These are phyloP conservation scores for Suillus lakei DNA, from an alignment of 768 basidiomycete species.

Conservation along the genomic window DNA sequence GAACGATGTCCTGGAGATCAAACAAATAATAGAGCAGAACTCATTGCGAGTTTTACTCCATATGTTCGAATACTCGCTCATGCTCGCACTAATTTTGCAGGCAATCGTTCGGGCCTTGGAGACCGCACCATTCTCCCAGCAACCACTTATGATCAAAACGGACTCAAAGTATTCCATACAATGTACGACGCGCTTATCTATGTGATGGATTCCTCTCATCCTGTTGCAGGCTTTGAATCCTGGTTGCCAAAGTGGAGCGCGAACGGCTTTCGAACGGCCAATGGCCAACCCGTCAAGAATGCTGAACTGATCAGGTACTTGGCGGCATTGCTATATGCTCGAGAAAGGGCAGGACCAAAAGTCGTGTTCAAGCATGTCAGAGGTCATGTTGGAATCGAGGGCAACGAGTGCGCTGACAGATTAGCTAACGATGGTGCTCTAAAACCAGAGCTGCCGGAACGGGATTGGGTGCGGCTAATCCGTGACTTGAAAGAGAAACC, in stretches of 20 bases:
- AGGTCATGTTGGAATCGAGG: constrained; percentile 76
- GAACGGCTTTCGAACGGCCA: constrained; percentile 53
- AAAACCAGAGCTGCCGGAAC: constrained; percentile 47
- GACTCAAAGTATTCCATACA: constrained; percentile 87
- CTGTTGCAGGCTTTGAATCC: constrained; percentile 58
- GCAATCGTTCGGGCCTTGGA: constrained; percentile 86
- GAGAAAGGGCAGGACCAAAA: constrained; percentile 53
- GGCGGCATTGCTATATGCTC: constrained; percentile 58
- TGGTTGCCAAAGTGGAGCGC: constrained; percentile 75
- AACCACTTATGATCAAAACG: constrained; percentile 73
- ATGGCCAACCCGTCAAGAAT: constrained; percentile 73
- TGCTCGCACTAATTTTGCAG: constrained; percentile 42
- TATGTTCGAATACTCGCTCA: constrained; percentile 4
- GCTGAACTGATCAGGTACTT: constrained; percentile 72
- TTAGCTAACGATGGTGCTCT: constrained; percentile 66
- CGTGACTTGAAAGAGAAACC: not conserved
- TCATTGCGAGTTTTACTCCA: constrained; percentile 56
- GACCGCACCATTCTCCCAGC: constrained; percentile 58
- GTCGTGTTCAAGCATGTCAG: constrained; percentile 74
- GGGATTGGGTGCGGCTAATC: constrained; percentile 56
- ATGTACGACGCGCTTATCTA: constrained; percentile 49
- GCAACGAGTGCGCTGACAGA: constrained; percentile 88
- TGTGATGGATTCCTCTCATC: not conserved
- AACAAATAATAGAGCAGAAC: constrained; percentile 89
- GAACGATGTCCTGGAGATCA: constrained; percentile 85